Conservation (phyloP, 441 rosid species). For the Euphorbia corollata region DNA sequence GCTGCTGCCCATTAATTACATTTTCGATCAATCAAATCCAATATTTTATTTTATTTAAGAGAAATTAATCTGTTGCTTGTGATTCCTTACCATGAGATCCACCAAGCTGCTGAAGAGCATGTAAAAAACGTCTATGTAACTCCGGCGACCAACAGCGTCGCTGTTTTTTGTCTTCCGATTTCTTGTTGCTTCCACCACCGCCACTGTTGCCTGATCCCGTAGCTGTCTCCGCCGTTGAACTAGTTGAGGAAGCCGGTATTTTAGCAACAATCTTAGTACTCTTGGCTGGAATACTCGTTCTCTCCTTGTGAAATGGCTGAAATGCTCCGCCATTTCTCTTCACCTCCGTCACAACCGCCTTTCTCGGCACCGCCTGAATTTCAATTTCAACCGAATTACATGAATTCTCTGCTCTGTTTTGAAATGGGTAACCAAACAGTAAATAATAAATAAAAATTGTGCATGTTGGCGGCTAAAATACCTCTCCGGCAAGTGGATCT, state of each 20-base stretch:
- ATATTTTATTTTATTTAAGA: too few species aligned
- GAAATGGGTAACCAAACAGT: not conserved
- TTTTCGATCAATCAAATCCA: too few species aligned
- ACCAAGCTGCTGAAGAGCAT: constrained; percentile 79
- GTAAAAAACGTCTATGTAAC: constrained; percentile 68
- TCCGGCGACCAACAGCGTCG: constrained; percentile 95
- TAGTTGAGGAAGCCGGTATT: constrained; percentile 43
- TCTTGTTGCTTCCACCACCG: not conserved
- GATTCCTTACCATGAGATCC: constrained; percentile 60
- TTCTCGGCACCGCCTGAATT: constrained; percentile 38
- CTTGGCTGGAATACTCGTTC: constrained; percentile 24
- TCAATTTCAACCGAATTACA: not conserved
- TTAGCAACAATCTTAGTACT: constrained; percentile 22
- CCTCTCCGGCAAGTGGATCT: constrained; percentile 42
- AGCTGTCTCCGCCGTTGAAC: constrained; percentile 22
- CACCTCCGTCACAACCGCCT: constrained; percentile 51
- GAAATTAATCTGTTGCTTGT: too few species aligned
- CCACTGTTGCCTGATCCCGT: constrained; percentile 27
- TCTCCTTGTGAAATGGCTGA: constrained; percentile 52
- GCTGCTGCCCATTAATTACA: constrained; percentile 40
- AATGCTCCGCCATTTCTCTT: constrained; percentile 62
- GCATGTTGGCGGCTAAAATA: constrained; percentile 7
- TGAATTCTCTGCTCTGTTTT: not conserved
- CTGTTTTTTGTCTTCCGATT: constrained; percentile 47
- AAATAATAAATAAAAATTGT: not conserved